Conservation (phyloP, 2,329 filamentous ascomycete species). For the Didymella glomerata region DNA sequence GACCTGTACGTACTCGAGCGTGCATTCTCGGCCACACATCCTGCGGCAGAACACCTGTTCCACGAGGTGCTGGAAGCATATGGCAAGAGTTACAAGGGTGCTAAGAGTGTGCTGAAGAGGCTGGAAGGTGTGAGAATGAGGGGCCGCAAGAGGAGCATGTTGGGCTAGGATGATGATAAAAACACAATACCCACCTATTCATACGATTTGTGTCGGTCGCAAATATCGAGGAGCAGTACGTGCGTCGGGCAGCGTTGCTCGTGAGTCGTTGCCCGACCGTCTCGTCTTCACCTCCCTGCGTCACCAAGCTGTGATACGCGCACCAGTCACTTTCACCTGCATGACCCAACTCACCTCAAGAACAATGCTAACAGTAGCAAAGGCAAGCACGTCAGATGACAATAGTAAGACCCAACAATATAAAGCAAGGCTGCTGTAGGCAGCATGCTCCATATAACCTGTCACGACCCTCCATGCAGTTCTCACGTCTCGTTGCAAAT, state of each 20-base stretch:
- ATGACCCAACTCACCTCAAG: too few relatives aligned
- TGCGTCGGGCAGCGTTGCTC: not conserved
- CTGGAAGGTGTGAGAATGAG: conserved; percentile 93
- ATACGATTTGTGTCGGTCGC: not conserved
- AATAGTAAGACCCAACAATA: conserved; percentile 16
- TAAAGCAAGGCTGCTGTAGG: not conserved
- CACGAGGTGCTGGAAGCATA: conserved; percentile 78
- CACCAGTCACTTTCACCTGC: conserved; percentile 4
- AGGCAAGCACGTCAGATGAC: not conserved
- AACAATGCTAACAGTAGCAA: conserved; percentile 8
- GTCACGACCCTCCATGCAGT: not conserved
- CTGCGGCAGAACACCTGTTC: conserved; percentile 80
- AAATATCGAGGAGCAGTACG: not conserved
- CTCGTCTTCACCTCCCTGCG: not conserved
- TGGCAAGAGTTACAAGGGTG: conserved; percentile 76
- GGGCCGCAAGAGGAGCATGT: conserved; percentile 95
- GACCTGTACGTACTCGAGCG: conserved; percentile 95
- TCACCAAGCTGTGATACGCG: not conserved
- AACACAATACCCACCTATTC: conserved; percentile 8
- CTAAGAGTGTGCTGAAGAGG: conserved; percentile 76
- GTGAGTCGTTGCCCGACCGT: not conserved
- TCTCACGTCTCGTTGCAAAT: not conserved
- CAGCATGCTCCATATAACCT: not conserved
- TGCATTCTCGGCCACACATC: conserved; percentile 94
- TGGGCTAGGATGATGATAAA: conserved; percentile 67